A percentile compares a stretch with the other conserved stretches of the same genome.
Evolutionary conservation across 306 rosid genomes (phyloP).

Genomic region (Ziziphus jujuba): DNA sequence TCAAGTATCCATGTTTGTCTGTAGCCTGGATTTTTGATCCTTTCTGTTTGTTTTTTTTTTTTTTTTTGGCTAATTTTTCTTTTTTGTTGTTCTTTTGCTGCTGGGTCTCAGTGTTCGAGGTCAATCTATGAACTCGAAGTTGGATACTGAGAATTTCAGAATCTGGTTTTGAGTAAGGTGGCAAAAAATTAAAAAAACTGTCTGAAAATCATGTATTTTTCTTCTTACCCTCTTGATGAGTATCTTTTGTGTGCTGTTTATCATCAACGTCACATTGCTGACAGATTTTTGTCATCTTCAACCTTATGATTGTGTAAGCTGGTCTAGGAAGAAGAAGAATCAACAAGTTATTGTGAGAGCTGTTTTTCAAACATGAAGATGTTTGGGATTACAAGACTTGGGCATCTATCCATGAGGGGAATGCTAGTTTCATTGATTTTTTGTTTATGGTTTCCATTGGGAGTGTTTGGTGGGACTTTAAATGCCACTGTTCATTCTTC

Average conservation of each 20-base stretch:
- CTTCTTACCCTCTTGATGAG: neutral
- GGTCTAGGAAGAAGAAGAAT: conserved; percentile 24
- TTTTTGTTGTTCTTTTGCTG: conserved; percentile 1
- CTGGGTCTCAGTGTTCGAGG: conserved; percentile 31
- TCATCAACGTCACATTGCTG: conserved; percentile 33
- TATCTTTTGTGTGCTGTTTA: conserved; percentile 11
- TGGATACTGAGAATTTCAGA: conserved; percentile 24
- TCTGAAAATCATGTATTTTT: neutral
- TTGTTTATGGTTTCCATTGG: conserved; percentile 45
- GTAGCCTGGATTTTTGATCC: conserved; percentile 7
- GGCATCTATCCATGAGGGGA: conserved; percentile 23
- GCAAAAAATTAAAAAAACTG: too few species aligned
- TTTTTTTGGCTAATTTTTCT: neutral
- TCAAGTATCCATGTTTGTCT: conserved; percentile 22
- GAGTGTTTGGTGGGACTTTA: conserved; percentile 45
- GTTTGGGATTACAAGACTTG: conserved; percentile 28
- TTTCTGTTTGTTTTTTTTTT: conserved; percentile 1
- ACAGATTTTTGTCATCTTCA: conserved; percentile 35
- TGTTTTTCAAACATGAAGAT: conserved; percentile 37
- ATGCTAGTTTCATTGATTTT: conserved; percentile 36
- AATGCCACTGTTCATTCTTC: conserved; percentile 38
- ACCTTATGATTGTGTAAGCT: conserved; percentile 23
- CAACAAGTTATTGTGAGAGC: conserved; percentile 15
- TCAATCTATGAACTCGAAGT: conserved; percentile 15
- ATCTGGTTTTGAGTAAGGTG: conserved; percentile 5